A percentile compares a stretch with the other conserved stretches of the same genome.
Conservation (phyloP, 805 yeast species). For the Kluyveromyces siamensis region DNA sequence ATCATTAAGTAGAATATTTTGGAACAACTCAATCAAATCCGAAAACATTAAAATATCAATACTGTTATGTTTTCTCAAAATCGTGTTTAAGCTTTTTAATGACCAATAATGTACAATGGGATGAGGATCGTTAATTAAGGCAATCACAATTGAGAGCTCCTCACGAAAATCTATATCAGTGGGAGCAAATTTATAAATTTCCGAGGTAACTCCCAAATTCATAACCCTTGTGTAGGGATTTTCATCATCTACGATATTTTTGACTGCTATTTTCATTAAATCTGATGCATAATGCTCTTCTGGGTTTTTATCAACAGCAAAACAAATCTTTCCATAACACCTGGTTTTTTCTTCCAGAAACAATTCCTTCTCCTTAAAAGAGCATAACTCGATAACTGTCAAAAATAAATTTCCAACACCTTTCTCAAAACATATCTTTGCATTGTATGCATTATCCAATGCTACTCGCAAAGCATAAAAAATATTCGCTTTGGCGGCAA, state of each 20-base stretch:
- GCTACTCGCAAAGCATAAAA: slow-evolving; percentile 55
- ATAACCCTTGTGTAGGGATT: slow-evolving; percentile 61
- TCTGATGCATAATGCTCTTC: slow-evolving; percentile 22
- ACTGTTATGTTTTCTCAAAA: slow-evolving; percentile 47
- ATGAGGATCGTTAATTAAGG: slow-evolving; percentile 69
- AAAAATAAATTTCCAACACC: slow-evolving; percentile 37
- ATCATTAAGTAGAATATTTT: slow-evolving; percentile 36
- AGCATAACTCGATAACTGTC: slow-evolving; percentile 41
- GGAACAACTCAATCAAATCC: slow-evolving; percentile 34
- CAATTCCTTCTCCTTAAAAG: slow-evolving; percentile 31
- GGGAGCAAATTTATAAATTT: slow-evolving; percentile 35
- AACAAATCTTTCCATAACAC: slow-evolving; percentile 37
- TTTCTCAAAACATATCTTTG: slow-evolving; percentile 21
- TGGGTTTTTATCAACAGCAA: slow-evolving; percentile 2
- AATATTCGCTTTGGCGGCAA: slow-evolving; percentile 52
- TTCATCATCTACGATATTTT: slow-evolving; percentile 53
- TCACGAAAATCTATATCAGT: slow-evolving; percentile 31
- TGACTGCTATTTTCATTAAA: slow-evolving; percentile 47
- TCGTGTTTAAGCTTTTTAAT: slow-evolving; percentile 44
- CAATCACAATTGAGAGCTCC: slow-evolving; percentile 47
- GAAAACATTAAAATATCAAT: slow-evolving; percentile 37
- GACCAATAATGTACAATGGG: slow-evolving; percentile 76
- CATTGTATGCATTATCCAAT: slow-evolving; percentile 20
- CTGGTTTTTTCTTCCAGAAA: slow-evolving; percentile 44
- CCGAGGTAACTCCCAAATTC: slow-evolving; percentile 40